Conservation (phyloP, 2,329 filamentous ascomycete species). For the Diaporthe amygdali region DNA sequence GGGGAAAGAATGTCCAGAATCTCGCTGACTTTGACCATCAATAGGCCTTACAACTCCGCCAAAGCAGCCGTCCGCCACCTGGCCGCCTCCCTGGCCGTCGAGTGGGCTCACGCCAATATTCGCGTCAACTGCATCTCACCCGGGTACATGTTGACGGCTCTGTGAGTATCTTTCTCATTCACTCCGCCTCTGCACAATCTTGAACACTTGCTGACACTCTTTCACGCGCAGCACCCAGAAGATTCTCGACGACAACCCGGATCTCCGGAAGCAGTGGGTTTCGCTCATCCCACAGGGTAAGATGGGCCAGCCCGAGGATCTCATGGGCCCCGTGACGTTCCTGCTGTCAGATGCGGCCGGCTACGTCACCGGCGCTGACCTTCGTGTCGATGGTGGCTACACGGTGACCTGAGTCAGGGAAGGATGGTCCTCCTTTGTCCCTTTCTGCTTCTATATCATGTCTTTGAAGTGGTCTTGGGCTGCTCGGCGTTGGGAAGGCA, state of each 20-base stretch:
- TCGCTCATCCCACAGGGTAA: constrained; percentile 90
- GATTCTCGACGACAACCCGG: constrained; percentile 92
- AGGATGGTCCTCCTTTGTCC: constrained; percentile 52
- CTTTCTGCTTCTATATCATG: background rate
- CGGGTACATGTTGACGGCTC: constrained; percentile 93
- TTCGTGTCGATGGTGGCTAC: constrained; percentile 91
- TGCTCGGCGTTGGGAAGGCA: constrained; percentile 4
- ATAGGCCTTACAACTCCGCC: constrained; percentile 83
- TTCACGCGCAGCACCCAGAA: constrained; percentile 74
- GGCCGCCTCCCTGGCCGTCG: constrained; percentile 85
- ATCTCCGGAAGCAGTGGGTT: constrained; percentile 88
- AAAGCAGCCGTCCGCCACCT: constrained; percentile 93
- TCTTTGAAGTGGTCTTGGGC: background rate
- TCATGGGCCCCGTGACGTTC: constrained; percentile 85
- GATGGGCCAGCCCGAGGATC: constrained; percentile 89
- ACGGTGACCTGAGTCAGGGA: constrained; percentile 76
- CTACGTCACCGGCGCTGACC: constrained; percentile 73
- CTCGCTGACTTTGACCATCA: background rate
- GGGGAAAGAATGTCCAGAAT: background rate
- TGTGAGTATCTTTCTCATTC: constrained; percentile 64
- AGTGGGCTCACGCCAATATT: constrained; percentile 89
- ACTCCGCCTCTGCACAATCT: background rate
- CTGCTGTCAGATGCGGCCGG: constrained; percentile 46
- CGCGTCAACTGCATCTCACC: constrained; percentile 95
- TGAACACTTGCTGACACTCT: background rate